Base-by-base conservation (phyloP, 1,284 basidiomycete genomes). In the Dichomitus squalens region DNA sequence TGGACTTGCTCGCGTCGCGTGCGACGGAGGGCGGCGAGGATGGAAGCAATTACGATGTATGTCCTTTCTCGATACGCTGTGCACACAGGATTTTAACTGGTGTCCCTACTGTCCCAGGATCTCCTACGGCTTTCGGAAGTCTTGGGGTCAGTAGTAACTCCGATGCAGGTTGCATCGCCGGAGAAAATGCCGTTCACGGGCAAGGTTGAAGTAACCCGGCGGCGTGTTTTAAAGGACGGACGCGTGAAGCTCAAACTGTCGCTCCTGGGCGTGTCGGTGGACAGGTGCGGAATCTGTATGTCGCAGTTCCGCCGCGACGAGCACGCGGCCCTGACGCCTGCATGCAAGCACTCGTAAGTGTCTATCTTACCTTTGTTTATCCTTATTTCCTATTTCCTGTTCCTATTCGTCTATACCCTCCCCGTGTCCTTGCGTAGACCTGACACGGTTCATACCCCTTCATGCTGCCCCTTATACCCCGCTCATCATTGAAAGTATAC, bases 201-300 rank as follows among this genome's bases (percentile, higher is more conserved):
- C 6, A 74, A 73, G 46, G 80, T 95, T 62, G 83, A 86, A 63
- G 75, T 92, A 27, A 77, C 85, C 64, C 82, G 87, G 11, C 79
- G 86, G 39, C 82, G 93, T 16, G 79, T 83, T 23, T 86, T 84
- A 48, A 78, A 79, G 60, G 83, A 89, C 61, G 92, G 92, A 9
- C 86, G 88, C 52, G 79, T 88, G 55, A 94, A 92, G 75, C 72
- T 92, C 57, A 95, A 93, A 73, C 73, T 93, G 48, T 79, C 79
- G 20, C 74, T 93, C 29, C 74, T 90, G n/a, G 92, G 89, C 23
- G 79, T 84, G 9, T 70, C 81, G 1, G 91, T 95, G 27, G 86
- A 91, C 62, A 86, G 85, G 65, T 96, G 93, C 68, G 83, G 86
- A 25, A 88, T 94, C 48, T 95, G 93, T 70, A 73, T 92, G 64